Conservation (phyloP, 768 basidiomycete genomes). For the Guyanaporus albipodus region DNA sequence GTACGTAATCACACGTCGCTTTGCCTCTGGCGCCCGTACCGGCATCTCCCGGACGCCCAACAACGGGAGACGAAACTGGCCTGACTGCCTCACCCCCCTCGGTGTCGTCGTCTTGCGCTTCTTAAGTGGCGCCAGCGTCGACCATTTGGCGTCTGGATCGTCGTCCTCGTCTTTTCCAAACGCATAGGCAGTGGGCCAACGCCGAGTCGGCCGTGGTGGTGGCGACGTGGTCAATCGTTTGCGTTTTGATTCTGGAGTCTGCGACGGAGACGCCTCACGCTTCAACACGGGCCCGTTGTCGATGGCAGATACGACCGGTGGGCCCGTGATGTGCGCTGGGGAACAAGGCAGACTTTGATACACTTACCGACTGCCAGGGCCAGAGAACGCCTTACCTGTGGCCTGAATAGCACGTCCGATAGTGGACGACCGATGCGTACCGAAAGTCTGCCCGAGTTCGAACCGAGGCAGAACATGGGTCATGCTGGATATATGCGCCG, state of each 20-base stretch:
- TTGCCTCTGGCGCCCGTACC: background rate
- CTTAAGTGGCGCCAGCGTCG: conserved; percentile 8
- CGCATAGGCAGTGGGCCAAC: conserved; percentile 12
- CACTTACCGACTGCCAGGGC: conserved; percentile 1
- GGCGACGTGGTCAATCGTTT: conserved; percentile 1
- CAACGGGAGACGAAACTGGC: conserved; percentile 20
- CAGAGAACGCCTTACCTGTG: conserved; percentile 15
- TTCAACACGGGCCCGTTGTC: no score
- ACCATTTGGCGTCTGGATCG: conserved; percentile 22
- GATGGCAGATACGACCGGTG: no score
- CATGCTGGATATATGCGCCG: conserved; percentile 16
- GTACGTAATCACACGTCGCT: conserved; percentile 28
- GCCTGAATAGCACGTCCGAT: background rate
- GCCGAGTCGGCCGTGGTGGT: background rate
- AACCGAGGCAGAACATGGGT: background rate
- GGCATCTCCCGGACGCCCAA: background rate
- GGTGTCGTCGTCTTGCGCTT: conserved; percentile 2
- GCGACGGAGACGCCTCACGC: no score
- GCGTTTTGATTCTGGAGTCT: conserved; percentile 5
- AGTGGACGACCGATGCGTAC: conserved; percentile 4
- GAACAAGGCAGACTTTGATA: conserved; percentile 4
- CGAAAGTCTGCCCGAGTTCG: background rate
- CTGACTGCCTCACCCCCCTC: conserved; percentile 15
- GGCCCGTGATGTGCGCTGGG: conserved; percentile 4
- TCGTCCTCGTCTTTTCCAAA: conserved; percentile 20